Evolutionary conservation across 225 moss, liverwort and hornwort species (phyloP).

Genomic region (Antitrichia curtipendula): DNA sequence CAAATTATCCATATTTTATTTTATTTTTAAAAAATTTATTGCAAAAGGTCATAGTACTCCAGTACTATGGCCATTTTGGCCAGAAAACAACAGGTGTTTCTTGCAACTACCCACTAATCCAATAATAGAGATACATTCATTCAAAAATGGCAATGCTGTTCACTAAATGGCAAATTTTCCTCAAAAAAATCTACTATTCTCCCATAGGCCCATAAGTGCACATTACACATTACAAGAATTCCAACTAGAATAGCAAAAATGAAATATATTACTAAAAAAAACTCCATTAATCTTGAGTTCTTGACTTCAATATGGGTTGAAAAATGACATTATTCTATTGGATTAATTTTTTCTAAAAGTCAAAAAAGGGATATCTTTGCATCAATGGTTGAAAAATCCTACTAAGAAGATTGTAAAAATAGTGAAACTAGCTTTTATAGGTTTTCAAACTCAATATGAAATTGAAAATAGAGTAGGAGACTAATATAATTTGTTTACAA

Average conservation of each 20-base stretch:
- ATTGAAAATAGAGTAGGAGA: background rate
- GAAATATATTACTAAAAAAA: background rate
- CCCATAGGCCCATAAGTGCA: rapidly evolving
- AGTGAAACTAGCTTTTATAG: background rate
- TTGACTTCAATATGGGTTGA: background rate
- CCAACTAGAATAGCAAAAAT: background rate
- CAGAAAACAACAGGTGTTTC: no score
- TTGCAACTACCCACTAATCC: no score
- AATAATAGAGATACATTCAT: background rate
- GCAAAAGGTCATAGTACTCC: no score
- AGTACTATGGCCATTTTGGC: no score
- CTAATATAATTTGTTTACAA: no score
- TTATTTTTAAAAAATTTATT: no score
- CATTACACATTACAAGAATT: background rate
- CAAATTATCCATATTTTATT: no score
- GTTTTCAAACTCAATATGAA: background rate
- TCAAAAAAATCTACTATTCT: background rate
- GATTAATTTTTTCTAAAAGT: background rate
- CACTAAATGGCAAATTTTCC: background rate
- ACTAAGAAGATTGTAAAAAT: background rate
- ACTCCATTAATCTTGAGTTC: background rate
- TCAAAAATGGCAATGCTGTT: background rate
- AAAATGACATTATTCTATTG: background rate
- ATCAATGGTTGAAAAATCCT: background rate
- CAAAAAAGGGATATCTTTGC: background rate